Conservation (phyloP, 2,329 filamentous ascomycete genomes). For the Colletotrichum sp. region DNA sequence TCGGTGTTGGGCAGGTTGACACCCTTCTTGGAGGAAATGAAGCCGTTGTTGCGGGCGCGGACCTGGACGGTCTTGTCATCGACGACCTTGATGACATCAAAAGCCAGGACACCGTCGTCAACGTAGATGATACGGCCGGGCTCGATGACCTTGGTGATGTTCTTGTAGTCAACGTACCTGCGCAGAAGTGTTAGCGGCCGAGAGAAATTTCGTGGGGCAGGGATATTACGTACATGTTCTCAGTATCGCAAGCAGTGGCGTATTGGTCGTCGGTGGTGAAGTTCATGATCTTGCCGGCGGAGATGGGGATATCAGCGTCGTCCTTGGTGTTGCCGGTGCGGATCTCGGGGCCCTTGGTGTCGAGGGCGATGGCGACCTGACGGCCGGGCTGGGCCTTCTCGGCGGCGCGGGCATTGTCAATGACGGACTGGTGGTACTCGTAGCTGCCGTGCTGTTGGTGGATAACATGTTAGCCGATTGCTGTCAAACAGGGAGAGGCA, state of each 20-base stretch:
- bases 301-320: constrained; percentile 88
- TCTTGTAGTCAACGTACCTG: constrained; percentile 99
- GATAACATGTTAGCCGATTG: neutral
- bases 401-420: constrained; percentile 91
- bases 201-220: neutral
- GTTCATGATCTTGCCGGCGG: constrained; percentile 84
- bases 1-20: constrained; percentile 99
- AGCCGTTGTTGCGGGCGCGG: constrained; percentile 94
- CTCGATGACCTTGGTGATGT: constrained; percentile 98
- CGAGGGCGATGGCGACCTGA: constrained; percentile 93
- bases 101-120: constrained; percentile 96
- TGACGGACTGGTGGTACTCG: constrained; percentile 98
- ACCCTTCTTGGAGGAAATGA: constrained; percentile 98
- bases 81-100: constrained; percentile 86
- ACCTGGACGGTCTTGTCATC: constrained; percentile 90
- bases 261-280: constrained; percentile 97
- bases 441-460: constrained; percentile 73
- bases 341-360: constrained; percentile 70
- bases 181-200: neutral
- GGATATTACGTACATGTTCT: constrained; percentile 80
- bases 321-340: constrained; percentile 73
- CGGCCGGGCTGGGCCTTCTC: constrained; percentile 80
- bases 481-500: neutral
- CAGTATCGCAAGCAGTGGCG: constrained; percentile 79
- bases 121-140: constrained; percentile 95